Evolutionary conservation across 148 eudicot species (phyloP).

Genomic region (Persicaria tinctoria): DNA sequence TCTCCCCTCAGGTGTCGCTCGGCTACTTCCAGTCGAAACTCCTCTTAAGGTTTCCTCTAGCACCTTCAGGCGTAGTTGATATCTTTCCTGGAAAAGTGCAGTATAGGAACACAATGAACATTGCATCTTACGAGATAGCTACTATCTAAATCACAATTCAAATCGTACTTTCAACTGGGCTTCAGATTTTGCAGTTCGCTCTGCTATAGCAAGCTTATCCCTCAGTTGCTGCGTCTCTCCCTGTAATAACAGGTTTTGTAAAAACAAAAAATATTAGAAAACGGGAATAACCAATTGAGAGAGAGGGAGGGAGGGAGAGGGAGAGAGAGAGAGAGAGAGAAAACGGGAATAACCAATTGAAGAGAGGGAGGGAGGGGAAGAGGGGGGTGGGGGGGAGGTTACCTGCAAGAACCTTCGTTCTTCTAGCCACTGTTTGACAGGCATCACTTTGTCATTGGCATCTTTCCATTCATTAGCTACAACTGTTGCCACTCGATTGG

Average conservation of each 20-base stretch:
- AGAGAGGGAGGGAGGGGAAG: too few relatives aligned
- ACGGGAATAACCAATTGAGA: not conserved
- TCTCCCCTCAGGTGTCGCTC: slow-evolving; percentile 36
- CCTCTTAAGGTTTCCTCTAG: slow-evolving; percentile 36
- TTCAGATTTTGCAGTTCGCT: slow-evolving; percentile 65
- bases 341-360: too few relatives aligned
- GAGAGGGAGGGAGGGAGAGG: not conserved
- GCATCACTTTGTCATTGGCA: slow-evolving; percentile 77
- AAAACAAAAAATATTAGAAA: not conserved
- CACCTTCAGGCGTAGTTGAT: slow-evolving; percentile 52
- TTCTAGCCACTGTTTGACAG: slow-evolving; percentile 79
- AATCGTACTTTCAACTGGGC: slow-evolving; percentile 51
- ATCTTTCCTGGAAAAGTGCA: slow-evolving; percentile 41
- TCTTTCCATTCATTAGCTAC: slow-evolving; percentile 90
- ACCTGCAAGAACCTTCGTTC: slow-evolving; percentile 78
- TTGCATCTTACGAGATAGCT: not conserved
- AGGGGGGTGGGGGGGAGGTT: not conserved
- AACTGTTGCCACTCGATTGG: slow-evolving; percentile 69
- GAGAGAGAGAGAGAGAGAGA: not conserved
- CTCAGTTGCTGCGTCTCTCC: slow-evolving; percentile 71
- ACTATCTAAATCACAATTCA: not conserved
- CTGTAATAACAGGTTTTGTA: slow-evolving; percentile 21
- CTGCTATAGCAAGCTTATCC: slow-evolving; percentile 56
- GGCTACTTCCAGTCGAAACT: slow-evolving; percentile 18
- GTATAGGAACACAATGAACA: not conserved